Evolutionary conservation across 2,329 filamentous ascomycete genomes (phyloP).

Genomic region (Fusarium sp.): DNA sequence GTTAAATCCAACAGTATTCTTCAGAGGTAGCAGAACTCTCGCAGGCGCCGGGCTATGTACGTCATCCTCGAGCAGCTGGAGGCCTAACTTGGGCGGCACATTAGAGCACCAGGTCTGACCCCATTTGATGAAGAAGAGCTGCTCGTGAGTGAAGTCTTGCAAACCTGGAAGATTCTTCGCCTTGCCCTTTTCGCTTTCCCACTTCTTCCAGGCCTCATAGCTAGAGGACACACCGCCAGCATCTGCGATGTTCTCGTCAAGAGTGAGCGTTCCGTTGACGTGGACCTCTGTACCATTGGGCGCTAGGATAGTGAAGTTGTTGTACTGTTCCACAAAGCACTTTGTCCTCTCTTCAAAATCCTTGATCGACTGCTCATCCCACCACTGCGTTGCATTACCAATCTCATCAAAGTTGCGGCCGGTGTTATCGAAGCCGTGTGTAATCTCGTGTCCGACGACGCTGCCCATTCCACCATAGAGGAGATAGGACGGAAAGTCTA

Average conservation of each 20-base stretch:
- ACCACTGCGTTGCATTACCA: slow-evolving; percentile 74
- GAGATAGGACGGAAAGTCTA: slow-evolving; percentile 69
- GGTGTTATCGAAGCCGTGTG: slow-evolving; percentile 74
- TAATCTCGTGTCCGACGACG: slow-evolving; percentile 74
- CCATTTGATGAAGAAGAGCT: slow-evolving; percentile 75
- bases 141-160: slow-evolving; percentile 70
- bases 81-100: slow-evolving; percentile 58
- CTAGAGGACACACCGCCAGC: slow-evolving; percentile 71
- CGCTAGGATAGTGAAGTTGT: slow-evolving; percentile 66
- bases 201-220: slow-evolving; percentile 72
- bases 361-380: slow-evolving; percentile 66
- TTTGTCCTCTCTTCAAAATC: slow-evolving; percentile 67
- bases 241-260: slow-evolving; percentile 78
- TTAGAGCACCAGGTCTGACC: slow-evolving; percentile 73
- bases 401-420: slow-evolving; percentile 72
- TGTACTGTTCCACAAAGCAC: slow-evolving; percentile 76
- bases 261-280: slow-evolving; percentile 70
- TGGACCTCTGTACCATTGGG: slow-evolving; percentile 65
- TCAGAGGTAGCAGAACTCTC: slow-evolving; percentile 70
- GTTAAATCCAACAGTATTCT: slow-evolving; percentile 74
- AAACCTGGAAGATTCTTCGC: slow-evolving; percentile 68
- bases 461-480: slow-evolving; percentile 75
- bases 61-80: slow-evolving; percentile 64
- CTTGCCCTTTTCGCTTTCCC: slow-evolving; percentile 57
- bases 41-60: slow-evolving; percentile 72